These are phyloP conservation scores for Fraxinus cuspidata DNA, from an alignment of 257 asterid genomes.

Conservation along the genomic window DNA sequence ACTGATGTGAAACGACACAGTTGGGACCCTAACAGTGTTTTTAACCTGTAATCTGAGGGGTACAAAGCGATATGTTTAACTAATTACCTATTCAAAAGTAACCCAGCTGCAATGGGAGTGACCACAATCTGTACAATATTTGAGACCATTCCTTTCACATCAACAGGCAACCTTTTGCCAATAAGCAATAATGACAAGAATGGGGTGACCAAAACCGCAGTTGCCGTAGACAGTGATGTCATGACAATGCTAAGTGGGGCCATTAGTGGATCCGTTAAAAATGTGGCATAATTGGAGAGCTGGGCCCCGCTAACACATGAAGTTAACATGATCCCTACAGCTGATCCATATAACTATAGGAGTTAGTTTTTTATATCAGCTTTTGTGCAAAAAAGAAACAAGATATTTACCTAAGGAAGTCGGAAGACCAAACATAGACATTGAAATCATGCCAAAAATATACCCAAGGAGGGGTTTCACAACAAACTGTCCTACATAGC, in stretches of 20 bases:
- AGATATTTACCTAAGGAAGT: conserved; percentile 63
- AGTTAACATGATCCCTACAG: conserved; percentile 88
- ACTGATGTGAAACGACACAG: too few species aligned
- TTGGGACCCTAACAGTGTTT: too few species aligned
- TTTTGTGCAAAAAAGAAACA: neutral
- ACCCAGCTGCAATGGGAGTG: conserved; percentile 84
- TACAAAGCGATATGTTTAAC: neutral
- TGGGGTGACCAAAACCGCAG: conserved; percentile 88
- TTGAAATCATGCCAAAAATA: conserved; percentile 71
- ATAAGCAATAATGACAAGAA: conserved; percentile 77
- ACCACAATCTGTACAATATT: conserved; percentile 88
- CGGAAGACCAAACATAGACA: conserved; percentile 70
- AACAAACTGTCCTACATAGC: conserved; percentile 78
- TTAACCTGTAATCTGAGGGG: too few species aligned
- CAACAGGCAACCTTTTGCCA: conserved; percentile 86
- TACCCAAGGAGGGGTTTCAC: conserved; percentile 90
- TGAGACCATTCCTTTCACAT: conserved; percentile 91
- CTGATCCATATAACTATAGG: conserved; percentile 45
- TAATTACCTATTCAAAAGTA: conserved; percentile 74
- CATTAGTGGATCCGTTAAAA: conserved; percentile 84
- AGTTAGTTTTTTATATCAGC: conserved; percentile 24
- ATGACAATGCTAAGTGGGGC: conserved; percentile 98
- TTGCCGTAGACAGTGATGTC: conserved; percentile 93
- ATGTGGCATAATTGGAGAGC: conserved; percentile 93
- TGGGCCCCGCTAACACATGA: conserved; percentile 98